Evolutionary conservation across 805 yeast species (phyloP), one percentile per base, ranked within the genome.

Genomic region (Kodamaea fukazawae): DNA sequence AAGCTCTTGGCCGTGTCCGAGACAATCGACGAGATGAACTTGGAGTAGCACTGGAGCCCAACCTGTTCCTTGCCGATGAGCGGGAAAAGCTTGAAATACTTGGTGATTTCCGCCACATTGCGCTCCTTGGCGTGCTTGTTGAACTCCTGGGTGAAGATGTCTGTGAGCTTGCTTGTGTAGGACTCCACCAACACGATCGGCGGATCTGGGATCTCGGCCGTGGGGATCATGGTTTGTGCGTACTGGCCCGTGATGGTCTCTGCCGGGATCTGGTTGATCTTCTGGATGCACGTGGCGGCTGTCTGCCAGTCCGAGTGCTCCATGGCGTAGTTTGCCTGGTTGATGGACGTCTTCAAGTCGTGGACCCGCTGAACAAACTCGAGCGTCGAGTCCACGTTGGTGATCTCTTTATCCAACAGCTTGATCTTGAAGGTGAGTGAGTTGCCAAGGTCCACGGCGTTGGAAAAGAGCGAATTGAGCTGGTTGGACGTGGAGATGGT

Each of bases 11-110:
- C 79, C 45, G 90, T 88, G 20, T 83, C 81, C 13, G 89, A 82
- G 25, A 93, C 82, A 40, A 90, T 85, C 43, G 81, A 78, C 58
- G 96, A 86, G 32, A 93, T 85, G 58, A 91, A 93, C 53, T 75
- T 78, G 12, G 96, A 84, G 60, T 93, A 93, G 47, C 87, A 79
- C 29, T 76, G 78, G 31, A 93, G 63, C 0, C 99, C 99, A 12
- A 74, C 60, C 15, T 74, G 74, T 41, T 78, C 77, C 54, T 83
- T 77, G 6, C 86, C 86, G 29, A 93, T 81, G 39, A 90, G 67
- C 8, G 99, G 99, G 57, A 93, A 91, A 50, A 89, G 65, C 51
- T 85, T 84, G 65, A 91, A 93, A 57, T 81, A 86, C 41, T 80
- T 70, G 0, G 96, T 86, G 38, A 93, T 65, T 40, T 78, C 71